Percentiles rank a stretch among this genome's conserved stretches.
These are phyloP conservation scores for Carex arenaria DNA, from an alignment of 202 grass and related monocot species.

Conservation along the genomic window DNA sequence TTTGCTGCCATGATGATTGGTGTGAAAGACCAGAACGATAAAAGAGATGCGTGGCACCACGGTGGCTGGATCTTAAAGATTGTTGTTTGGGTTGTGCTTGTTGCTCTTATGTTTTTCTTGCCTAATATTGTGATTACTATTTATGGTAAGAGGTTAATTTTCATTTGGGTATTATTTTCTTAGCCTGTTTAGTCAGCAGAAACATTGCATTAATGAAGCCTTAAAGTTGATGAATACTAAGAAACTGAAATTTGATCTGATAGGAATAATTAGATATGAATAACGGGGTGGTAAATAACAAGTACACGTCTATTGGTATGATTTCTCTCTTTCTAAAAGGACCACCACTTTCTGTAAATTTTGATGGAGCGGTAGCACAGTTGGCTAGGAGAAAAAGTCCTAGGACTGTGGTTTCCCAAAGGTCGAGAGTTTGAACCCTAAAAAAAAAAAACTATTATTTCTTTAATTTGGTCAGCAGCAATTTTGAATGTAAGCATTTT, in stretches of 20 bases:
- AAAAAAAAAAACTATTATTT: background rate
- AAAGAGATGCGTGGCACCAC: constrained; percentile 84
- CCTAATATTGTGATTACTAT: constrained; percentile 79
- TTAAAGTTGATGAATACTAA: background rate
- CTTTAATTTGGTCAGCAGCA: background rate
- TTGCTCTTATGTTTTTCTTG: constrained; percentile 87
- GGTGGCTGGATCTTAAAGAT: constrained; percentile 87
- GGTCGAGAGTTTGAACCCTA: too few species aligned
- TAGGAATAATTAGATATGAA: background rate
- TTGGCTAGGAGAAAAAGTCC: too few species aligned
- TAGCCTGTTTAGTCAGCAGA: background rate
- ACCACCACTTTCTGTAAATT: background rate
- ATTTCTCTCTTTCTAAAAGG: background rate
- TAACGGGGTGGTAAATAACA: background rate
- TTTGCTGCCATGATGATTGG: constrained; percentile 89
- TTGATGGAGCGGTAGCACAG: too few species aligned
- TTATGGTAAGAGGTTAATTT: constrained; percentile 45
- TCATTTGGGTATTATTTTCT: background rate
- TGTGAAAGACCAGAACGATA: constrained; percentile 90
- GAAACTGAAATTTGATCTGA: too few species aligned
- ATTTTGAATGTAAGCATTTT: background rate
- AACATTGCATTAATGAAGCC: background rate
- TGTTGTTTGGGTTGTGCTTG: constrained; percentile 71
- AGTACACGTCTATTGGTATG: background rate
- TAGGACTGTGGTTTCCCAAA: too few species aligned